Conservation (phyloP, 768 basidiomycete genomes). For the Boletus subparvulus region DNA sequence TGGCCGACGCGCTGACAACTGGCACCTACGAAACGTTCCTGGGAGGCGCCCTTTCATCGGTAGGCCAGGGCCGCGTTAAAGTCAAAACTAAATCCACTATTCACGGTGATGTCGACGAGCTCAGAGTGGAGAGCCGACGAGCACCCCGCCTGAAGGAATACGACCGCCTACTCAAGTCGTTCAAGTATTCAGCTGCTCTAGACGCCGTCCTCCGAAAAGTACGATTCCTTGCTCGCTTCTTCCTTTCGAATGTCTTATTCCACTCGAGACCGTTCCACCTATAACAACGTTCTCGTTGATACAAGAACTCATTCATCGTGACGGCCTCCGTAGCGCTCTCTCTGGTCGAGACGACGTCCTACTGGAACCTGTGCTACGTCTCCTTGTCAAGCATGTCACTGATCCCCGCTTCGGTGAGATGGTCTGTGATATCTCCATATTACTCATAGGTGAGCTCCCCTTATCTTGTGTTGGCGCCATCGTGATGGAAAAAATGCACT, state of each 20-base stretch:
- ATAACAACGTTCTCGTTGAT: conserved; percentile 86
- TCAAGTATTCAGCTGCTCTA: conserved; percentile 92
- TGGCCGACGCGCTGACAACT: conserved; percentile 43
- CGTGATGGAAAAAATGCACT: conserved; percentile 3
- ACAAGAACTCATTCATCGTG: conserved; percentile 89
- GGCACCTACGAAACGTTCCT: conserved; percentile 71
- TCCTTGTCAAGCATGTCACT: conserved; percentile 79
- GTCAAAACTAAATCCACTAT: conserved; percentile 49
- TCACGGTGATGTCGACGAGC: conserved; percentile 67
- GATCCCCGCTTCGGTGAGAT: conserved; percentile 93
- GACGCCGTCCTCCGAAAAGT: conserved; percentile 90
- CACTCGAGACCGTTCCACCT: conserved; percentile 73
- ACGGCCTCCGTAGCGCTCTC: conserved; percentile 83
- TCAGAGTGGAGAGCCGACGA: conserved; percentile 71
- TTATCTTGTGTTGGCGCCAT: not conserved
- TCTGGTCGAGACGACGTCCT: conserved; percentile 91
- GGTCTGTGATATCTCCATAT: conserved; percentile 73
- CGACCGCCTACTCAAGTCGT: conserved; percentile 84
- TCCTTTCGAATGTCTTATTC: not conserved
- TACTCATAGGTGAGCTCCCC: conserved; percentile 74
- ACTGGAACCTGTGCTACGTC: conserved; percentile 85
- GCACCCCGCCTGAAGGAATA: conserved; percentile 78
- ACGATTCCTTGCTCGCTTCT: conserved; percentile 8
- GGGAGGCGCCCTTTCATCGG: conserved; percentile 48
- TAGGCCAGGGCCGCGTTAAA: conserved; percentile 57